These are phyloP conservation scores for Prototheca wickerhamii DNA, from an alignment of 163 green algal genomes.

Conservation along the genomic window DNA sequence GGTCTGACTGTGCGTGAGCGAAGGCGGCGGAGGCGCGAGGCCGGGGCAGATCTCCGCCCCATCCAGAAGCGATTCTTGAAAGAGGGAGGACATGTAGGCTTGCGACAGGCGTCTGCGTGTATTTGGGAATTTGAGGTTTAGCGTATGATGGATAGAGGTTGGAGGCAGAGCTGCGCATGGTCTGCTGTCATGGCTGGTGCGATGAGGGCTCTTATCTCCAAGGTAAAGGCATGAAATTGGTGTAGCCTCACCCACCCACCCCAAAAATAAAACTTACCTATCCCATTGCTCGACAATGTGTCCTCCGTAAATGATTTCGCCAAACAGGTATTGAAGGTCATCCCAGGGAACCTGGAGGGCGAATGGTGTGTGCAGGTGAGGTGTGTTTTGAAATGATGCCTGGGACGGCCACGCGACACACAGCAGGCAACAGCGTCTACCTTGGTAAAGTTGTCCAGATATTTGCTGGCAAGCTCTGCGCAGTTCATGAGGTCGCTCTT, in stretches of 20 bases:
- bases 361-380: neutral
- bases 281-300: conserved; percentile 94
- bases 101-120: conserved; percentile 46
- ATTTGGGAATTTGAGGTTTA: no score
- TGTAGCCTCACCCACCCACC: neutral
- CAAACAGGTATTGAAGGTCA: conserved; percentile 87
- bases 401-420: no score
- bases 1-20: conserved; percentile 55
- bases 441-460: conserved; percentile 57
- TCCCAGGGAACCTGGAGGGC: conserved; percentile 67
- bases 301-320: conserved; percentile 95
- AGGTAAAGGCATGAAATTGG: neutral
- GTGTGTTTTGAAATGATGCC: neutral
- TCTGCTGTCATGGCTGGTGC: no score
- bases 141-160: neutral
- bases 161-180: neutral
- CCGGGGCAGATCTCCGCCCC: conserved; percentile 69
- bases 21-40: conserved; percentile 60
- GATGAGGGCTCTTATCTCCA: neutral
- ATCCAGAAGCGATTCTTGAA: conserved; percentile 78
- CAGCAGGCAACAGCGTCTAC: no score
- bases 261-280: no score
- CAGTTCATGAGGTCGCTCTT: conserved; percentile 83
- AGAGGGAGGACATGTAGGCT: conserved; percentile 72
- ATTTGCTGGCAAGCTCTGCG: conserved; percentile 75